Evolutionary conservation across 1,139 yeast species (phyloP).

Genomic region (Protomyces gravidus): DNA sequence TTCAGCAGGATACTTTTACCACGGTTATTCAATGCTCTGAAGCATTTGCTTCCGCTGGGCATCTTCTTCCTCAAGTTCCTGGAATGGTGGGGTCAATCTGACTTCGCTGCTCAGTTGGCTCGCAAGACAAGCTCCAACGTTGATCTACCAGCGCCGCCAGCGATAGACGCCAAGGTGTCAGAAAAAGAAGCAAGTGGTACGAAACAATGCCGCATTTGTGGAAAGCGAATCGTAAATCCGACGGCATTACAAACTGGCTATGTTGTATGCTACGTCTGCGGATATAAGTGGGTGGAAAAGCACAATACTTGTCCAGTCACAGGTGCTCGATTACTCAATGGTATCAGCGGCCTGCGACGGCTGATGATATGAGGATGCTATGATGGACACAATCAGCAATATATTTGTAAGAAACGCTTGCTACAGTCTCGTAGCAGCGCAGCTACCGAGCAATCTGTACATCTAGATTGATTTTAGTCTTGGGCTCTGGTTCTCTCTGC

Average conservation of each 20-base stretch:
- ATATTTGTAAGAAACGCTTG: too few relatives aligned
- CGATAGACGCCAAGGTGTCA: not conserved
- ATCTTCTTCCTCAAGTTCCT: slow-evolving; percentile 78
- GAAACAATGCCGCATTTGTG: slow-evolving; percentile 66
- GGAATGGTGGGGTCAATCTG: slow-evolving; percentile 93
- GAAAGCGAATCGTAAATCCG: slow-evolving; percentile 62
- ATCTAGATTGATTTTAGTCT: too few relatives aligned
- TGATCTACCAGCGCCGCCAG: slow-evolving; percentile 23
- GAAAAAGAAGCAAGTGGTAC: slow-evolving; percentile 17
- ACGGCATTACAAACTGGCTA: slow-evolving; percentile 88
- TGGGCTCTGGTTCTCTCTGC: too few relatives aligned
- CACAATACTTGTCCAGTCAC: slow-evolving; percentile 88
- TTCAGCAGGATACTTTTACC: slow-evolving; percentile 14
- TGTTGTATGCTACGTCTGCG: slow-evolving; percentile 86
- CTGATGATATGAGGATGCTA: slow-evolving; percentile 4
- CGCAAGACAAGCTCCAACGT: slow-evolving; percentile 43
- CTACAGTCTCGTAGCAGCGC: too few relatives aligned
- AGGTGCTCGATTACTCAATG: slow-evolving; percentile 61
- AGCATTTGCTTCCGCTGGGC: slow-evolving; percentile 66
- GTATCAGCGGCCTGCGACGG: slow-evolving; percentile 19
- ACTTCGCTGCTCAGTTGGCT: slow-evolving; percentile 60
- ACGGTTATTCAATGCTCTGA: slow-evolving; percentile 20
- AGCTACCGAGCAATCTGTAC: too few relatives aligned
- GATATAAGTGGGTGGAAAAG: slow-evolving; percentile 55
- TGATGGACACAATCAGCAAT: too few relatives aligned